phyloP scores from a whole-genome alignment of 305 asterid species.

The Fraxinus latifolia region DNA sequence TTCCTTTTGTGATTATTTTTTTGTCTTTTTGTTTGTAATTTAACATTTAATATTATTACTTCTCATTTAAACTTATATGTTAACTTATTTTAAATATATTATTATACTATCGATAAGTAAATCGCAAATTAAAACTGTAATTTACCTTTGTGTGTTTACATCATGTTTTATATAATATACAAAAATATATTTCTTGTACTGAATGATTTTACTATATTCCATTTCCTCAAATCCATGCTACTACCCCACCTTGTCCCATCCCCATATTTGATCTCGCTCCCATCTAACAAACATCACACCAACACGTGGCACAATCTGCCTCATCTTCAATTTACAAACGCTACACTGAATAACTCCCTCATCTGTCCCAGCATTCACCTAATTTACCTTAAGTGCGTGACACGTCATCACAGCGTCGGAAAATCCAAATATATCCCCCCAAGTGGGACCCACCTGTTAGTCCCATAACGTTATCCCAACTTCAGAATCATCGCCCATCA shows the following conservation, averaged over 20 bases:
- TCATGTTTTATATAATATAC: too few relatives aligned
- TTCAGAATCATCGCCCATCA: constrained; percentile 41
- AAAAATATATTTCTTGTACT: too few relatives aligned
- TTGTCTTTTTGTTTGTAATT: too few relatives aligned
- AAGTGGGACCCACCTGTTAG: constrained; percentile 22
- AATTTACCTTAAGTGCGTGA: constrained; percentile 26
- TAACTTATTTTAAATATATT: too few relatives aligned
- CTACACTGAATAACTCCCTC: constrained; percentile 3
- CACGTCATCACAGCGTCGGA: constrained; percentile 28
- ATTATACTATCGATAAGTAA: too few relatives aligned
- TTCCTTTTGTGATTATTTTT: too few relatives aligned
- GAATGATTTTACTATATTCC: too few relatives aligned
- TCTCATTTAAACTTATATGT: too few relatives aligned
- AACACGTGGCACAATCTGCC: constrained; percentile 28
- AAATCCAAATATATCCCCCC: constrained; percentile 11
- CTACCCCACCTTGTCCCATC: not conserved
- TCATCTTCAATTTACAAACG: not conserved
- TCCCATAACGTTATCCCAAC: constrained; percentile 6
- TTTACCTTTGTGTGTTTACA: too few relatives aligned
- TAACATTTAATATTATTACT: too few relatives aligned
- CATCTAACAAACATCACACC: not conserved
- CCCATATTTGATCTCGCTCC: not conserved
- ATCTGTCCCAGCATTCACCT: constrained; percentile 6
- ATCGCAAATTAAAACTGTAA: too few relatives aligned
- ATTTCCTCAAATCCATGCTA: not conserved